These are phyloP conservation scores for Sphenostylis stenocarpa DNA, from an alignment of 306 rosid species.

Conservation along the genomic window DNA sequence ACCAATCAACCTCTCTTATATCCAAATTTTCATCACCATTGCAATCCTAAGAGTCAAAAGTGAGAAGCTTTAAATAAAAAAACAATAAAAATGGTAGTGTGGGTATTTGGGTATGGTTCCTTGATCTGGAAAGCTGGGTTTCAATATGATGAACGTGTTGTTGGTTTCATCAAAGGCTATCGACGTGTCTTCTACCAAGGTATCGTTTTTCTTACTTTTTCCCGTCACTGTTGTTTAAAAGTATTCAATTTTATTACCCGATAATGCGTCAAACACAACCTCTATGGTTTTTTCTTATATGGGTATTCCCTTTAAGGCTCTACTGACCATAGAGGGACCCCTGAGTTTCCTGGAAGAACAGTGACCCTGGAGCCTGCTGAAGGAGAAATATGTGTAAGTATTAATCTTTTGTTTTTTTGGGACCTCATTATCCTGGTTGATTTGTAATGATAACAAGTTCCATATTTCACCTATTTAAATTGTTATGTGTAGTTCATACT, in stretches of 20 bases:
- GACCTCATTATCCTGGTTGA: neutral
- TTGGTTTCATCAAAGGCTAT: constrained; percentile 80
- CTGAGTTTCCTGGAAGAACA: constrained; percentile 87
- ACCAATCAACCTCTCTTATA: neutral
- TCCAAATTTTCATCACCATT: neutral
- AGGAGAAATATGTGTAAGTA: constrained; percentile 78
- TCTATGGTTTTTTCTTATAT: constrained; percentile 9
- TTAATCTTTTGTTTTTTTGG: neutral
- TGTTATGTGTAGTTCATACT: constrained; percentile 1
- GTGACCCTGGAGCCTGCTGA: constrained; percentile 86
- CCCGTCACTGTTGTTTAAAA: neutral
- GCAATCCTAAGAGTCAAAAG: neutral
- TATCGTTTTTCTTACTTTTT: constrained; percentile 15
- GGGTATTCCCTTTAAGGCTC: constrained; percentile 61
- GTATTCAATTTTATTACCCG: neutral
- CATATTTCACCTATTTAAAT: neutral
- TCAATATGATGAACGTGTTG: constrained; percentile 60
- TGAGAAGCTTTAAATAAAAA: constrained; percentile 1
- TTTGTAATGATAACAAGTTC: neutral
- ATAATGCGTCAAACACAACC: neutral
- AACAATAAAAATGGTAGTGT: constrained; percentile 51
- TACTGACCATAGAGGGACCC: constrained; percentile 94
- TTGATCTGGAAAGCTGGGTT: constrained; percentile 82
- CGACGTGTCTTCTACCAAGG: constrained; percentile 98
- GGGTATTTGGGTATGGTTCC: constrained; percentile 96